Conservation (phyloP, 768 basidiomycete genomes). For the Pulveroboletus frians region DNA sequence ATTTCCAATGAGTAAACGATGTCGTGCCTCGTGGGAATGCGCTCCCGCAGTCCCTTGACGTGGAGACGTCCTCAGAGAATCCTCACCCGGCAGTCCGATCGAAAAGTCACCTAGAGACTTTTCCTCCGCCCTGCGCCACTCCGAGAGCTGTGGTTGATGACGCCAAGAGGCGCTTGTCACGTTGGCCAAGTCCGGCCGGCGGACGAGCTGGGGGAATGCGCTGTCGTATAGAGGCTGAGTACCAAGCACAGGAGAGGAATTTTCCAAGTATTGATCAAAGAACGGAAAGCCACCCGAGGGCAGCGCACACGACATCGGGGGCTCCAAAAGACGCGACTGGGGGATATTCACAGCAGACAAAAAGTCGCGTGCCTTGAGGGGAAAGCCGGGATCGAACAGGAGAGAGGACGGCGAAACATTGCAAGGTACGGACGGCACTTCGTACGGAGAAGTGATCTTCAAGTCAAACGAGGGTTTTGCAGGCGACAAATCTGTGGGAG, state of each 20-base stretch:
- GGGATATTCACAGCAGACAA: conserved; percentile 23
- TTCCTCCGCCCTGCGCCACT: conserved; percentile 43
- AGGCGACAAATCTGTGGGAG: conserved; percentile 71
- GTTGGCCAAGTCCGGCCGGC: conserved; percentile 14
- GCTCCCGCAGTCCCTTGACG: conserved; percentile 26
- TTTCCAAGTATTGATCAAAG: conserved; percentile 53
- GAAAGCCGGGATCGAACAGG: conserved; percentile 43
- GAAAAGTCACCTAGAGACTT: conserved; percentile 20
- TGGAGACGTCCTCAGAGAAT: conserved; percentile 26
- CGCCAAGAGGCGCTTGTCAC: conserved; percentile 19
- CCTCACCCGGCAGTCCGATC: conserved; percentile 24
- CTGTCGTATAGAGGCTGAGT: conserved; percentile 33
- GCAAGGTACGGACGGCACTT: conserved; percentile 30
- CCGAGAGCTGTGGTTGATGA: conserved; percentile 30
- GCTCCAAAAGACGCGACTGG: conserved; percentile 24
- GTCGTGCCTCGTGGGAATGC: conserved; percentile 50
- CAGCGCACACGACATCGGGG: conserved; percentile 11
- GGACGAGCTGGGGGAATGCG: conserved; percentile 25
- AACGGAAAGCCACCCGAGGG: conserved; percentile 34
- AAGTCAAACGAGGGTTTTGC: conserved; percentile 51
- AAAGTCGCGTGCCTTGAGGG: conserved; percentile 28
- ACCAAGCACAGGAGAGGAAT: conserved; percentile 34
- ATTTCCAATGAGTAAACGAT: conserved; percentile 1
- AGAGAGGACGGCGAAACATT: conserved; percentile 35
- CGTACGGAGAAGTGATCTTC: conserved; percentile 51